Conservation (phyloP, 768 basidiomycete genomes). For the Hirschioporus abietinus region DNA sequence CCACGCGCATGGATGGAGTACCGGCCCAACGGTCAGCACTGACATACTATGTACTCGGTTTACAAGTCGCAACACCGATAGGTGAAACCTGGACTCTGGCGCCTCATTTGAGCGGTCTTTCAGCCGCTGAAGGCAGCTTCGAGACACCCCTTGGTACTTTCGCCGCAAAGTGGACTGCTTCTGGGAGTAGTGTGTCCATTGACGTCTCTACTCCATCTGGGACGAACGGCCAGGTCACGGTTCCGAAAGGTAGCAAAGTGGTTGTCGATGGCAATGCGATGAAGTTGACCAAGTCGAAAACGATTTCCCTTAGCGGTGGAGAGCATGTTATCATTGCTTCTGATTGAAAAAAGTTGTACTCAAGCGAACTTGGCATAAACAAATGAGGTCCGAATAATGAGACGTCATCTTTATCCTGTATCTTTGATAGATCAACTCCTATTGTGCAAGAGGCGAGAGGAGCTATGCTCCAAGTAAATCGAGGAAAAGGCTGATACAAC, state of each 20-base stretch:
- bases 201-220: conserved; percentile 24
- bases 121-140: conserved; percentile 45
- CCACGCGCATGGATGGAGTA: conserved; percentile 55
- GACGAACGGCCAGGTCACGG: conserved; percentile 26
- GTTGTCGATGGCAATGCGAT: conserved; percentile 17
- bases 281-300: not conserved
- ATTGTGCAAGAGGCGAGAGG: too few relatives aligned
- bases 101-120: conserved; percentile 40
- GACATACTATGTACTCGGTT: conserved; percentile 52
- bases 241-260: conserved; percentile 20
- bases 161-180: conserved; percentile 38
- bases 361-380: too few relatives aligned
- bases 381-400: too few relatives aligned
- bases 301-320: not conserved
- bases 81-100: conserved; percentile 42
- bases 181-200: conserved; percentile 17
- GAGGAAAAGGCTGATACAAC: too few relatives aligned
- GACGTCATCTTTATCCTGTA: too few relatives aligned
- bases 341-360: not conserved
- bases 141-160: conserved; percentile 49
- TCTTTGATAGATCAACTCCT: too few relatives aligned
- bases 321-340: not conserved
- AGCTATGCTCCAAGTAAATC: too few relatives aligned
- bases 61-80: conserved; percentile 41
- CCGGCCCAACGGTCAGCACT: conserved; percentile 53